phyloP scores from a whole-genome alignment of 75 land plant species.

The Sequoia sempervirens region DNA sequence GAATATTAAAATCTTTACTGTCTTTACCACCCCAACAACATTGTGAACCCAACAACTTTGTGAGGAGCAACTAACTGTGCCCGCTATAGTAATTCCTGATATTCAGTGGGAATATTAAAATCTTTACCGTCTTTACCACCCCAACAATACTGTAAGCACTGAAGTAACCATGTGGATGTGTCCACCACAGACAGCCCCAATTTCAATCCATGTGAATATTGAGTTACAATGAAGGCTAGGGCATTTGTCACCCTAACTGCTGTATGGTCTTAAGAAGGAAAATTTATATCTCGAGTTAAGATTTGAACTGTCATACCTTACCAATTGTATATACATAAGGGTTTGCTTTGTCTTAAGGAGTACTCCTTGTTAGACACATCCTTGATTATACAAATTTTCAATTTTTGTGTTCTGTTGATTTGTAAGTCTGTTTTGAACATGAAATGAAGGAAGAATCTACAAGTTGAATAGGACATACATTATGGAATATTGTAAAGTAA shows the following conservation, averaged over 20 bases:
- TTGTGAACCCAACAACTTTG: not conserved
- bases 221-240: not conserved
- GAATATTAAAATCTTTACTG: not conserved
- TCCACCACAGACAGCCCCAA: not conserved
- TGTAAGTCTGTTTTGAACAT: not conserved
- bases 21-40: not conserved
- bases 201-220: not conserved
- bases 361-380: not conserved
- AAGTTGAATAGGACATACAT: not conserved
- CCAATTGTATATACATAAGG: not conserved
- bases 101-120: no score
- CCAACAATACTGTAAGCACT: no score
- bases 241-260: not conserved
- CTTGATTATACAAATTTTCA: not conserved
- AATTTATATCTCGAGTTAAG: not conserved
- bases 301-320: not conserved
- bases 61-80: no score
- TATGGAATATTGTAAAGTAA: not conserved
- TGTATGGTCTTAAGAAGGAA: not conserved
- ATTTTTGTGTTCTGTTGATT: not conserved
- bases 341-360: not conserved
- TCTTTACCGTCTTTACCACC: no score
- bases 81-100: no score
- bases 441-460: not conserved
- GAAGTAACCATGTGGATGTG: not conserved